Percentiles rank a stretch among this genome's conserved stretches.
Evolutionary conservation across 2,329 filamentous ascomycete species (phyloP).

Genomic region (Grosmannia penicillata): DNA sequence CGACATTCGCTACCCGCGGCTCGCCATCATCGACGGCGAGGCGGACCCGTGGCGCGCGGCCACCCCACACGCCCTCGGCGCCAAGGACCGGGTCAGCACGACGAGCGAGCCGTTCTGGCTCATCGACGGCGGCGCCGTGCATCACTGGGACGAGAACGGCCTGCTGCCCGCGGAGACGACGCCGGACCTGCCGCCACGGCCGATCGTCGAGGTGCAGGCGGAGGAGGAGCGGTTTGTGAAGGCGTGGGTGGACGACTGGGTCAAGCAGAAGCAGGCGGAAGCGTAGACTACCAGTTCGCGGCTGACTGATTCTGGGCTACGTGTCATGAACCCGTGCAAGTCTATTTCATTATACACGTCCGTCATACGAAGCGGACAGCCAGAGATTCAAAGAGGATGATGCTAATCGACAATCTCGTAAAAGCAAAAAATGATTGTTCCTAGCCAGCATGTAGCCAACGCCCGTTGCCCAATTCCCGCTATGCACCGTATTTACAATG

Average conservation of each 20-base stretch:
- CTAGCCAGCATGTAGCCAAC: too few relatives aligned
- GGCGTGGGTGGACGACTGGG: constrained; percentile 10
- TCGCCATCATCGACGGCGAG: constrained; percentile 65
- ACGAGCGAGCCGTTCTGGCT: constrained; percentile 55
- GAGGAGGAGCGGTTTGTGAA: constrained; percentile 10
- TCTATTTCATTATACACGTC: too few relatives aligned
- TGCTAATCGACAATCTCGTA: too few relatives aligned
- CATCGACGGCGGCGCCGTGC: constrained; percentile 53
- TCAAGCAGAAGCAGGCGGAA: not conserved
- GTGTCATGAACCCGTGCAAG: too few relatives aligned
- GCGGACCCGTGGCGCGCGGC: constrained; percentile 69
- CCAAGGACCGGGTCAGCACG: constrained; percentile 43
- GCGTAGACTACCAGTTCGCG: not conserved
- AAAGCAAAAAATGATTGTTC: too few relatives aligned
- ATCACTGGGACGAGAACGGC: constrained; percentile 69
- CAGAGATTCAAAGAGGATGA: too few relatives aligned
- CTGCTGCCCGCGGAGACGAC: constrained; percentile 46
- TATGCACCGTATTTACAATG: too few relatives aligned
- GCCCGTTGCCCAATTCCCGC: too few relatives aligned
- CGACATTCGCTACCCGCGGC: constrained; percentile 55
- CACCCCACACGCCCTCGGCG: constrained; percentile 52
- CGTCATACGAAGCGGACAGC: too few relatives aligned
- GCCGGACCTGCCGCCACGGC: constrained; percentile 8
- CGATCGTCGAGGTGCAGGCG: constrained; percentile 7
- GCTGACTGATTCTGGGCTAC: too few relatives aligned